phyloP scores from a whole-genome alignment of 2,329 filamentous ascomycete species.

The Catunica adiposa region DNA sequence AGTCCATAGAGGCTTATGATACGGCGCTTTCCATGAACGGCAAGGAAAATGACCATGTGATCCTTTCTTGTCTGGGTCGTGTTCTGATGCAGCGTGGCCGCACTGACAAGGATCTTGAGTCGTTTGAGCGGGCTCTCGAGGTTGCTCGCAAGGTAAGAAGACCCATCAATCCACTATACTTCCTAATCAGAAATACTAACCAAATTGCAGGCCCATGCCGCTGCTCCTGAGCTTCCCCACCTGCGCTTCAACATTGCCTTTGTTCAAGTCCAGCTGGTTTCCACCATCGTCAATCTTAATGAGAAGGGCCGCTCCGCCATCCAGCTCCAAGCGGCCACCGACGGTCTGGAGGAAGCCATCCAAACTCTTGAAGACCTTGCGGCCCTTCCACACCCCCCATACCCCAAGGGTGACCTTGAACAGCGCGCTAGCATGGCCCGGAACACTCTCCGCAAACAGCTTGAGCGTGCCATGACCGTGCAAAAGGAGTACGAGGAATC shows the following conservation, averaged over 20 bases:
- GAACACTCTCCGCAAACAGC: conserved; percentile 84
- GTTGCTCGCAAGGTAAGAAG: conserved; percentile 44
- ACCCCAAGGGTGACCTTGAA: conserved; percentile 78
- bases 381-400: conserved; percentile 53
- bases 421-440: conserved; percentile 94
- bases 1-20: conserved; percentile 92
- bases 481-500: conserved; percentile 87
- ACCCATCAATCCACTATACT: neutral
- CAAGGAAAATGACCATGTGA: conserved; percentile 54
- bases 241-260: conserved; percentile 98
- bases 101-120: conserved; percentile 38
- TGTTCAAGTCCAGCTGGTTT: conserved; percentile 86
- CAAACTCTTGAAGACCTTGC: conserved; percentile 50
- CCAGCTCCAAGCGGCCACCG: conserved; percentile 65
- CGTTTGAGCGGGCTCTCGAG: conserved; percentile 39
- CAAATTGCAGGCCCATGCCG: conserved; percentile 47
- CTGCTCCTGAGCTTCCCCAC: conserved; percentile 69
- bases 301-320: conserved; percentile 62
- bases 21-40: conserved; percentile 63
- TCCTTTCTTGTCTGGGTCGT: conserved; percentile 72
- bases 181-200: neutral
- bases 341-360: conserved; percentile 75
- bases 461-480: conserved; percentile 67
- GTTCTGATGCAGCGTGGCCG: conserved; percentile 74
- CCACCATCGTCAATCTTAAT: conserved; percentile 55